These are phyloP conservation scores for Xylaria intraflava DNA, from an alignment of 495 filamentous ascomycete species.

Conservation along the genomic window DNA sequence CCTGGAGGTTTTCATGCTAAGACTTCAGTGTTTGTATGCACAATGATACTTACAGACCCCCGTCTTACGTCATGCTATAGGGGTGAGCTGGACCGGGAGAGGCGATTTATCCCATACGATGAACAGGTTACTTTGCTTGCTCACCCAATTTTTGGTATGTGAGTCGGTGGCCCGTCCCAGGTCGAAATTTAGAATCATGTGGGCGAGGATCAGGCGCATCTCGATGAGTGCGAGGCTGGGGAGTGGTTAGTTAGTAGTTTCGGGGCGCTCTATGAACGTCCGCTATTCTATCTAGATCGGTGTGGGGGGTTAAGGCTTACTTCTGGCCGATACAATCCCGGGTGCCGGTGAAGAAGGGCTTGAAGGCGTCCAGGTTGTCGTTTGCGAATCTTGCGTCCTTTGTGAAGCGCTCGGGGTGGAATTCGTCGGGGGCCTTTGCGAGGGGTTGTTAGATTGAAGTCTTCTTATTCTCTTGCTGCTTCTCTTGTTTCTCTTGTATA, in stretches of 20 bases:
- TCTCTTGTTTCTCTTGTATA: no score
- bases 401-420: background rate
- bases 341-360: constrained; percentile 14
- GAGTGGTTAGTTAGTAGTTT: no score
- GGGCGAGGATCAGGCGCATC: constrained; percentile 15
- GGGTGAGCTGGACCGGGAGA: constrained; percentile 21
- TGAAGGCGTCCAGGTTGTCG: constrained; percentile 9
- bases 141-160: constrained; percentile 7
- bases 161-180: constrained; percentile 5
- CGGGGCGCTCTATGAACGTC: no score
- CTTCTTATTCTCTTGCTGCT: no score
- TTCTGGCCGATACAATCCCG: constrained; percentile 17
- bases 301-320: no score
- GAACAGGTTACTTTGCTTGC: constrained; percentile 15
- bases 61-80: constrained; percentile 14
- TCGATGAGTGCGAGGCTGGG: constrained; percentile 11
- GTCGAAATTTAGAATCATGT: constrained; percentile 12
- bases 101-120: constrained; percentile 22
- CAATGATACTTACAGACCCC: no score
- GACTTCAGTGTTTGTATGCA: no score
- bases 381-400: background rate
- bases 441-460: no score
- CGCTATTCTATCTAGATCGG: background rate
- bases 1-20: no score
- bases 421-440: background rate